These are phyloP conservation scores for Clarireedia paspali DNA, from an alignment of 2,329 filamentous ascomycete genomes.

Conservation along the genomic window DNA sequence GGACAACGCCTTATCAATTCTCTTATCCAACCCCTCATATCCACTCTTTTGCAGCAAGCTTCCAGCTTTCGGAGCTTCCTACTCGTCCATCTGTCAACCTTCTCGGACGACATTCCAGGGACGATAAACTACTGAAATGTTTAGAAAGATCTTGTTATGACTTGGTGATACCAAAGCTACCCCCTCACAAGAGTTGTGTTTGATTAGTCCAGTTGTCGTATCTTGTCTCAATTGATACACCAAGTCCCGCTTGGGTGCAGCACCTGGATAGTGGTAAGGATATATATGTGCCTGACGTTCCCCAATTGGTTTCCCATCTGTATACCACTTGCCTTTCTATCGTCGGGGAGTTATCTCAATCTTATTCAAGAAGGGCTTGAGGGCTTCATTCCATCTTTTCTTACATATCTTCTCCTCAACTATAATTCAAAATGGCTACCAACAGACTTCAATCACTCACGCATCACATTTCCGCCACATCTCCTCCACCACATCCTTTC, in stretches of 20 bases:
- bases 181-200: neutral
- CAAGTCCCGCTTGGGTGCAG: constrained; percentile 18
- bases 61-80: neutral
- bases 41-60: neutral
- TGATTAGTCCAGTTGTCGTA: constrained; percentile 1
- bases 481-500: constrained; percentile 58
- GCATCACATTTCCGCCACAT: constrained; percentile 49
- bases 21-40: neutral
- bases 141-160: neutral
- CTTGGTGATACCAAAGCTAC: constrained; percentile 5
- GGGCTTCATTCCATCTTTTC: neutral
- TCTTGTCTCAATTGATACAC: constrained; percentile 25
- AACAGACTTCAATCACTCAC: constrained; percentile 57
- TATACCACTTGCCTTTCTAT: neutral
- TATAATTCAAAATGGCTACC: constrained; percentile 7
- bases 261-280: constrained; percentile 10
- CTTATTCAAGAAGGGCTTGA: neutral
- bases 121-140: neutral
- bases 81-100: neutral
- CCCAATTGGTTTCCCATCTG: constrained; percentile 1
- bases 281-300: constrained; percentile 13
- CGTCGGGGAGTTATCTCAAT: neutral
- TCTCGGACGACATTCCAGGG: neutral
- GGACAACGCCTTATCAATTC: neutral
- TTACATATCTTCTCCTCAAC: neutral